Evolutionary conservation across 139 green algal genomes (phyloP), one percentile per base, ranked within the genome.

Genomic region (Chlorella vulgaris): DNA sequence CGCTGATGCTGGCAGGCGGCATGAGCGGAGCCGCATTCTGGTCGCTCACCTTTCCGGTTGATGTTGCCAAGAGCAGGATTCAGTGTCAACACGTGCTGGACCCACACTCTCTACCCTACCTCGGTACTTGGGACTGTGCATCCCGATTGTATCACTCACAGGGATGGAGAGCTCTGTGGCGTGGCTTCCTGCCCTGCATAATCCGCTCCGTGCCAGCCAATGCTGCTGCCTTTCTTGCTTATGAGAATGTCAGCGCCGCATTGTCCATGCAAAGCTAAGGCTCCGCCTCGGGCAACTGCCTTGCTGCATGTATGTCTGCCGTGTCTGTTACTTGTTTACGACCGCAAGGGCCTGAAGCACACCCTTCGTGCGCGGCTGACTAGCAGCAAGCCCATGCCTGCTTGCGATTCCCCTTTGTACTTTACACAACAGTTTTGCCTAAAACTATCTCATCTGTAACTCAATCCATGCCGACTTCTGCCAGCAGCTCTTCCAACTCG

Each of bases 11-110:
- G 29, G 93, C 93, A 18, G 93, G 93, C 24, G 93, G 88, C 55
- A 40, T 95, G 4, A 92, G 83, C 7, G 93, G 93, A 42, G 89
- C 89, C 10, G 70, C 78, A 18, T 96, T 94, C 81, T 96, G 93
- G 80, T 84, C 26, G 70, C 42, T 81, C 63, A 86, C 89, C 58
- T 97, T 93, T 81, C 93, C 93, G 1, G 69, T 83, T 8, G 92
- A 96, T 61, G 81, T 94, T 38, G 76, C 95, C 78, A 96, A 96
- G 84, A 89, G 81, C 60, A 80, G 83, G 40, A 76, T 95, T 21
- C 91, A 95, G 78, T 78, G 89, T 7, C 89, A 93, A 50, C 68
- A 81, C 83, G 47, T n/a, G 75, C 58, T 65, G 74, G 39, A 39
- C 55, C 15, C 29, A 28, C 6, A 36, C 38, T n/a, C 40, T 36